Base-by-base conservation (phyloP, 1,284 basidiomycete genomes). In the Apiotrichum gamsii region DNA sequence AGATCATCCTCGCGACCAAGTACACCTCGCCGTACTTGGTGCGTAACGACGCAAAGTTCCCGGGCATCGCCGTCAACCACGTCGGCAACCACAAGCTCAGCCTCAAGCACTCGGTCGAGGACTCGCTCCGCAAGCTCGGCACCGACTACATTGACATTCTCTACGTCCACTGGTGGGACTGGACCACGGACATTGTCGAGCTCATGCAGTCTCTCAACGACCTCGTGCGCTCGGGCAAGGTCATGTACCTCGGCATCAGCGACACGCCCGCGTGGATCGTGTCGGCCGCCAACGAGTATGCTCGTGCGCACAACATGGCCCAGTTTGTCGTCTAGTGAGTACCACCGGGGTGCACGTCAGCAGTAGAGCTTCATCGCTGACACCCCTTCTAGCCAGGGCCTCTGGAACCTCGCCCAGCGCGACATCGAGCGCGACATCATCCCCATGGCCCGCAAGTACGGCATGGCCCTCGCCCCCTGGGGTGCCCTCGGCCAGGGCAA, bases 381-480 rank as follows among this genome's bases (percentile, higher is more conserved):
- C 33, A 59, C 53, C 25, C 11, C 25, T 28, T 6, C 25, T n/a
- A 28, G 25, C 46, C 79, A 82, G 62, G 81, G 79, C 21, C 55
- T 59, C 11, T 82, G 77, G 77, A 78, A 73, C 55, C 68, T 80
- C 39, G 44, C 36, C 3, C 35, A 33, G 5, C 49, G 79, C 38
- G 78, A 78, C 49, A 70, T 81, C 45, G 80, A 82, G 67, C 72
- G 79, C 13, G 80, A 82, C n/a, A 77, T 82, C 53, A 74, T 83
- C 40, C 80, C 80, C 6, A 81, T 82, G 80, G 70, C 64, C 39
- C 68, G 70, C 28, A 59, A 53, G 45, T 74, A 76, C 42, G 74
- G 76, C 41, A 69, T 75, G 72, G 73, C 72, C 1, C 14, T 47
- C 39, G 72, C 72, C 3, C 71, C 75, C 0, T 76, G 71, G 70